Conservation (phyloP, 2,329 filamentous ascomycete genomes). For the Botrytis elliptica region DNA sequence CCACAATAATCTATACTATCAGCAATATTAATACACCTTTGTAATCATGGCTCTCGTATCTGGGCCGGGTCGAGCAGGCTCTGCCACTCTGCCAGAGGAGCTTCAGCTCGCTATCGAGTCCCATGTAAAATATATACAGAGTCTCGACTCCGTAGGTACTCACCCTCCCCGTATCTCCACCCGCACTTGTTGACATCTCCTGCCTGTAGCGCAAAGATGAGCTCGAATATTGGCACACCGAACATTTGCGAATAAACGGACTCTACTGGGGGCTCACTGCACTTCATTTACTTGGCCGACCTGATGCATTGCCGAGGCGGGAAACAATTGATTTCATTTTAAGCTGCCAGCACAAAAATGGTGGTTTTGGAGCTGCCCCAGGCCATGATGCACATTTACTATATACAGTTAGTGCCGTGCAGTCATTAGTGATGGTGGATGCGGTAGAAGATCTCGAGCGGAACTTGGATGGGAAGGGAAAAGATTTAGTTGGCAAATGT, state of each 20-base stretch:
- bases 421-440: conserved; percentile 85
- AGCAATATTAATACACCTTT: not conserved
- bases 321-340: conserved; percentile 91
- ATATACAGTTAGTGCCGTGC: conserved; percentile 91
- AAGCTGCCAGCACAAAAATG: conserved; percentile 84
- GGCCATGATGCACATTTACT: conserved; percentile 95
- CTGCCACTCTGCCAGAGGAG: conserved; percentile 33
- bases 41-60: conserved; percentile 38
- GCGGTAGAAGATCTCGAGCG: conserved; percentile 80
- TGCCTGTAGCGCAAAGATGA: conserved; percentile 74
- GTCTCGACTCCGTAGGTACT: conserved; percentile 73
- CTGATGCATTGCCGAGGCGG: conserved; percentile 75
- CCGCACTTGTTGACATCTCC: conserved; percentile 37
- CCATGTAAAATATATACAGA: conserved; percentile 91
- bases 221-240: conserved; percentile 96
- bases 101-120: conserved; percentile 42
- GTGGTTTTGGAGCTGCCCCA: conserved; percentile 91
- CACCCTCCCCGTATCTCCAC: conserved; percentile 26
- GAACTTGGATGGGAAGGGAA: conserved; percentile 51
- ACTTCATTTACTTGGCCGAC: conserved; percentile 77
- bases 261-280: conserved; percentile 95
- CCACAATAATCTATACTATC: not conserved
- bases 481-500: conserved; percentile 76
- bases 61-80: conserved; percentile 36
- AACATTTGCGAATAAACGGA: conserved; percentile 92